Evolutionary conservation across 2,329 filamentous ascomycete species (phyloP).

Genomic region (Aureobasidium sp.): DNA sequence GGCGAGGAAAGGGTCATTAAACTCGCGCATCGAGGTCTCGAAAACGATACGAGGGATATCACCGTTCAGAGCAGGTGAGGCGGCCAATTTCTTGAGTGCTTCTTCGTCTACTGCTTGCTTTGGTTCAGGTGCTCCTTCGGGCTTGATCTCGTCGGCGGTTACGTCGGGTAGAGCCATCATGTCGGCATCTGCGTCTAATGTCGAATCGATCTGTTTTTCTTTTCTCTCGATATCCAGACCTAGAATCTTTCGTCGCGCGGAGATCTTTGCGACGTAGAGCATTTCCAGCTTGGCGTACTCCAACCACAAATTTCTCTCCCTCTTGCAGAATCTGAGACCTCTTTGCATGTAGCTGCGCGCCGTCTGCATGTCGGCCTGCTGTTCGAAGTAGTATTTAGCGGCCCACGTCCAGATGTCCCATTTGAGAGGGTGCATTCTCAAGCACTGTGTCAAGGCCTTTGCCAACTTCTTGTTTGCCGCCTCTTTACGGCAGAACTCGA

Average conservation of each 20-base stretch:
- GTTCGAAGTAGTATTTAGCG: slow-evolving; percentile 70
- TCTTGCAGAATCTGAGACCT: slow-evolving; percentile 81
- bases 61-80: slow-evolving; percentile 79
- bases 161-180: slow-evolving; percentile 53
- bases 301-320: slow-evolving; percentile 67
- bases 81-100: slow-evolving; percentile 56
- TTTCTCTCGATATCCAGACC: slow-evolving; percentile 49
- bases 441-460: slow-evolving; percentile 56
- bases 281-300: slow-evolving; percentile 90
- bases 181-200: slow-evolving; percentile 41
- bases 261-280: slow-evolving; percentile 80
- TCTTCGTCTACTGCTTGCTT: slow-evolving; percentile 40
- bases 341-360: slow-evolving; percentile 82
- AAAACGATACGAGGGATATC: slow-evolving; percentile 91
- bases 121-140: slow-evolving; percentile 45
- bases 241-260: slow-evolving; percentile 61
- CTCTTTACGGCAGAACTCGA: slow-evolving; percentile 68
- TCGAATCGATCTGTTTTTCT: slow-evolving; percentile 35
- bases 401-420: slow-evolving; percentile 77
- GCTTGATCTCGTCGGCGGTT: slow-evolving; percentile 56
- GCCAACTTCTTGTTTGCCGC: slow-evolving; percentile 54
- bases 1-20: slow-evolving; percentile 55
- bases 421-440: slow-evolving; percentile 80
- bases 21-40: slow-evolving; percentile 73
- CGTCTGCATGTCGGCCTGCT: slow-evolving; percentile 77